Conservation (phyloP, 2,329 filamentous ascomycete species). For the Emericellopsis atlantica region DNA sequence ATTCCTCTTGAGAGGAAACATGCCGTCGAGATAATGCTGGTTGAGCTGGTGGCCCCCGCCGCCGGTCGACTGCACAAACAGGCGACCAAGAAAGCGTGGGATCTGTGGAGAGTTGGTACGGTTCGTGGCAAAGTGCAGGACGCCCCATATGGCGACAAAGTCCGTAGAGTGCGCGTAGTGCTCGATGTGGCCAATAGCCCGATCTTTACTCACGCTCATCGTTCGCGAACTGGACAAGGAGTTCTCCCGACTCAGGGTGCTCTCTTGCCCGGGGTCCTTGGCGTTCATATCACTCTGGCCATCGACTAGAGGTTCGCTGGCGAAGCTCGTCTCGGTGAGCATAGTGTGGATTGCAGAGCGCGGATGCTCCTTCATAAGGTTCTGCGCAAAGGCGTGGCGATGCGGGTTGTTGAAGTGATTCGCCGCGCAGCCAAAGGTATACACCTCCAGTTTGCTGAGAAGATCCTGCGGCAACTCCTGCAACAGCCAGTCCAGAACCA, state of each 20-base stretch:
- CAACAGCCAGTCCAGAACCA: conserved; percentile 66
- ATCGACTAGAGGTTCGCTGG: conserved; percentile 7
- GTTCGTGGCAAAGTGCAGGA: conserved; percentile 52
- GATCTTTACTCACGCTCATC: conserved; percentile 24
- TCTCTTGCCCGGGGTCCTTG: conserved; percentile 1
- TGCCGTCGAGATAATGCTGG: conserved; percentile 49
- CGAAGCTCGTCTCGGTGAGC: conserved; percentile 18
- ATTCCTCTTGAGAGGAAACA: conserved; percentile 41
- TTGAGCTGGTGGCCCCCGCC: conserved; percentile 45
- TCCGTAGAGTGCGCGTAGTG: conserved; percentile 68
- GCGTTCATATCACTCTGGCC: conserved; percentile 6
- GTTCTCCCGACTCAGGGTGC: conserved; percentile 7
- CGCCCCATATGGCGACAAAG: conserved; percentile 63
- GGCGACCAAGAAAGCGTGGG: conserved; percentile 47
- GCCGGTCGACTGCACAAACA: conserved; percentile 41
- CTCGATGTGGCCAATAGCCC: conserved; percentile 59
- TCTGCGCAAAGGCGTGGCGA: conserved; percentile 32
- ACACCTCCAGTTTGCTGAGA: conserved; percentile 58
- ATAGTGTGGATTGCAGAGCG: conserved; percentile 17
- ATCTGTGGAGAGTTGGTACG: conserved; percentile 26
- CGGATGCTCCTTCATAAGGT: conserved; percentile 17
- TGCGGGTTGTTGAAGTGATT: conserved; percentile 75
- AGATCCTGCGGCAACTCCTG: conserved; percentile 56
- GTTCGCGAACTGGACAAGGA: conserved; percentile 16
- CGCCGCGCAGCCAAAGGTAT: conserved; percentile 67